These are phyloP conservation scores for Glarea lozoyensis DNA, from an alignment of 495 filamentous ascomycete species.

Conservation along the genomic window DNA sequence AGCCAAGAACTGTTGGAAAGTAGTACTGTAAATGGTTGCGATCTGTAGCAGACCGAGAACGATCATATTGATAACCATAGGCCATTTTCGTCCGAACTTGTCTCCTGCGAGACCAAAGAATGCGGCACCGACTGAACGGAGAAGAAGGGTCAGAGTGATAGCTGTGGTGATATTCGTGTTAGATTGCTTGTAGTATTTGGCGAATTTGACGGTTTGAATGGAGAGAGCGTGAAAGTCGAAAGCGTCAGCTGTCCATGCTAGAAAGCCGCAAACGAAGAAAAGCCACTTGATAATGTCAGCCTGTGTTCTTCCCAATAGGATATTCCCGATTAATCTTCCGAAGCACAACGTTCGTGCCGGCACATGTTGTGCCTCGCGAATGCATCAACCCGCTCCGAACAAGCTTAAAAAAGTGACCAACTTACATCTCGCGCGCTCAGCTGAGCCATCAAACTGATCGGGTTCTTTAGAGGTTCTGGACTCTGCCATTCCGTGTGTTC, in stretches of 20 bases:
- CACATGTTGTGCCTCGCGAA: too few species aligned
- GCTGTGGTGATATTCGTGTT: slow-evolving; percentile 65
- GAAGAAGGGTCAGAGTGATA: slow-evolving; percentile 64
- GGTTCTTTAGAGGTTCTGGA: slow-evolving; percentile 51
- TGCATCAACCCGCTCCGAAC: too few species aligned
- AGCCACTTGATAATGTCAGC: too few species aligned
- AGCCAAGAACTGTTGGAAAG: slow-evolving; percentile 60
- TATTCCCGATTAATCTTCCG: too few species aligned
- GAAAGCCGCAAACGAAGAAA: too few species aligned
- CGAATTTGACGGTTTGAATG: slow-evolving; percentile 60
- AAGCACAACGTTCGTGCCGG: too few species aligned
- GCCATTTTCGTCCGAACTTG: slow-evolving; percentile 71
- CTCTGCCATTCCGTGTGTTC: slow-evolving; percentile 47
- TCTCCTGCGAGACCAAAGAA: slow-evolving; percentile 67
- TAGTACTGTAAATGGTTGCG: slow-evolving; percentile 59
- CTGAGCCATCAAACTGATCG: slow-evolving; percentile 48
- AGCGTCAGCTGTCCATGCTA: slow-evolving; percentile 45
- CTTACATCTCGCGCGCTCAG: slow-evolving; percentile 29
- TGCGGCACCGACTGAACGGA: slow-evolving; percentile 62
- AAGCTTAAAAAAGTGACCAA: too few species aligned
- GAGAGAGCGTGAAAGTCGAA: slow-evolving; percentile 74
- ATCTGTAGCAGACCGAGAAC: slow-evolving; percentile 58
- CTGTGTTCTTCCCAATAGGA: too few species aligned
- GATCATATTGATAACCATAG: slow-evolving; percentile 67
- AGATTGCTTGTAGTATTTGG: slow-evolving; percentile 51